Evolutionary conservation across 106 monocot species (phyloP).

Genomic region (Dioscorea alata): DNA sequence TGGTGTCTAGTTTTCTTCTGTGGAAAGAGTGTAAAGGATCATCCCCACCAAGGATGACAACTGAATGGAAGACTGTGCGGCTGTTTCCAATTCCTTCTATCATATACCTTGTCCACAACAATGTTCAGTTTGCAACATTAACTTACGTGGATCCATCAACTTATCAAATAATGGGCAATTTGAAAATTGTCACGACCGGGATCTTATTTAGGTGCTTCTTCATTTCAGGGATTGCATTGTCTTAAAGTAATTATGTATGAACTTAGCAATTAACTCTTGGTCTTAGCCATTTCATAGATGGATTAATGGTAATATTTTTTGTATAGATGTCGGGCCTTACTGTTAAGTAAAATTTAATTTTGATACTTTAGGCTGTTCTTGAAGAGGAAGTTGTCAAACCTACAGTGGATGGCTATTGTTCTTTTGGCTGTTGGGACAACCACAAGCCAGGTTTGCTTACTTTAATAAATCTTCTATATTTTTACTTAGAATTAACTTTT

Average conservation of each 20-base stretch:
- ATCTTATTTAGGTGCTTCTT: conserved; percentile 73
- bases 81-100: conserved; percentile 82
- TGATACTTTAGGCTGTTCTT: conserved; percentile 61
- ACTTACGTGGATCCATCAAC: conserved; percentile 89
- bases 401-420: conserved; percentile 94
- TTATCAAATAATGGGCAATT: conserved; percentile 98
- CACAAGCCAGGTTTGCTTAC: conserved; percentile 72
- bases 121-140: conserved; percentile 88
- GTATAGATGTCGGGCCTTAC: no score
- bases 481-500: no score
- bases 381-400: conserved; percentile 64
- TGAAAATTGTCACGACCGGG: conserved; percentile 96
- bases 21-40: conserved; percentile 66
- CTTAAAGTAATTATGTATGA: background rate
- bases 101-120: conserved; percentile 96
- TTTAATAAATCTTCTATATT: no score
- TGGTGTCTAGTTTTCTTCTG: conserved; percentile 77
- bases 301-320: no score
- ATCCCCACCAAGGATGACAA: conserved; percentile 75
- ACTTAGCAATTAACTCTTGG: no score
- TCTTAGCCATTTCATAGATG: no score
- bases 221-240: background rate
- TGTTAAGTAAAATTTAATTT: background rate
- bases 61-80: conserved; percentile 72
- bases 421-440: conserved; percentile 88